phyloP scores from a whole-genome alignment of 306 rosid genomes.

The Begonia peltatifolia region DNA sequence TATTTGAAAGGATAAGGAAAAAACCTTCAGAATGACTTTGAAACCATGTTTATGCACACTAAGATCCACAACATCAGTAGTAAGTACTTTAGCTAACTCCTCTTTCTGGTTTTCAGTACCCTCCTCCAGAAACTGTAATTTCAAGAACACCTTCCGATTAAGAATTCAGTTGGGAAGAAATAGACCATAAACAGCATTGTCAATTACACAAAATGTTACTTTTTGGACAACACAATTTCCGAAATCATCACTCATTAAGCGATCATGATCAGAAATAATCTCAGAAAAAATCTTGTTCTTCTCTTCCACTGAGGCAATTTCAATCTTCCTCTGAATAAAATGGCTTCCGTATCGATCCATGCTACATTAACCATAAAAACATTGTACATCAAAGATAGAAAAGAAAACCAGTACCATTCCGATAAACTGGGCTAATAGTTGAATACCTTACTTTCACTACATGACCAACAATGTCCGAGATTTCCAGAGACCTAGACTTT shows the following conservation, averaged over 20 bases:
- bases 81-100: slow-evolving; percentile 64
- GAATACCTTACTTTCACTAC: slow-evolving; percentile 79
- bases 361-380: slow-evolving; percentile 33
- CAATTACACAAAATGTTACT: slow-evolving; percentile 28
- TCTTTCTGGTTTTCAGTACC: slow-evolving; percentile 75
- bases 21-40: slow-evolving; percentile 96
- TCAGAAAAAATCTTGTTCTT: slow-evolving; percentile 74
- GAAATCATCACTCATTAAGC: slow-evolving; percentile 87
- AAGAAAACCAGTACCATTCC: slow-evolving; percentile 3
- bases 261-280: slow-evolving; percentile 66
- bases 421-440: background rate
- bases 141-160: slow-evolving; percentile 16
- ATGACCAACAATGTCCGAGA: slow-evolving; percentile 61
- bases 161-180: slow-evolving; percentile 1
- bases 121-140: slow-evolving; percentile 82
- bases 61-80: slow-evolving; percentile 73
- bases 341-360: slow-evolving; percentile 98
- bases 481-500: slow-evolving; percentile 74
- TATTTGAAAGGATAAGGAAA: slow-evolving; percentile 1
- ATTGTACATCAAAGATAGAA: slow-evolving; percentile 2
- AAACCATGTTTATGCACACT: slow-evolving; percentile 97
- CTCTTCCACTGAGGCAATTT: slow-evolving; percentile 69
- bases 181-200: slow-evolving; percentile 9
- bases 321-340: slow-evolving; percentile 91
- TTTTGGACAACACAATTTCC: slow-evolving; percentile 96